phyloP scores from a whole-genome alignment of 805 yeast species.

The Clavispora santaluciae region DNA sequence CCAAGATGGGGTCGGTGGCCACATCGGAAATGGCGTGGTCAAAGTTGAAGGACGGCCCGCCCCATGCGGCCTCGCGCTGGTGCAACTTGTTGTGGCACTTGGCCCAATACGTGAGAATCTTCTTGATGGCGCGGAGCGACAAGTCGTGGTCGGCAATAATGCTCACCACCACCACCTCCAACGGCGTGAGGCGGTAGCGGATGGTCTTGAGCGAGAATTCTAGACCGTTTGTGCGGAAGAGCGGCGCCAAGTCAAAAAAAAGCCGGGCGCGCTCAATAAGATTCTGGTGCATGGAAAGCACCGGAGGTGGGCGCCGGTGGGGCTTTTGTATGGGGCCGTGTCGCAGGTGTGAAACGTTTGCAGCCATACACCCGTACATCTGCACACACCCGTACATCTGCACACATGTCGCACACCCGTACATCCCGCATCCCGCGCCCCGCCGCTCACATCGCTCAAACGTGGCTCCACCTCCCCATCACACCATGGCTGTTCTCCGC shows the following conservation, averaged over 20 bases:
- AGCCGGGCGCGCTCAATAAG: neutral
- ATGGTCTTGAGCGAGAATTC: neutral
- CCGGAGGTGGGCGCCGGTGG: no score
- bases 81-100: neutral
- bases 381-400: no score
- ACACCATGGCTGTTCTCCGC: slow-evolving; percentile 25
- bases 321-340: no score
- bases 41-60: neutral
- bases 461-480: no score
- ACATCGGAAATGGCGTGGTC: neutral
- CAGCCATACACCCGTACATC: no score
- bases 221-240: neutral
- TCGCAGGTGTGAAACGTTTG: neutral
- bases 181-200: neutral
- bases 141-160: neutral
- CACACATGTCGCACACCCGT: no score
- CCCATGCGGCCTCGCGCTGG: neutral
- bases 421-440: no score
- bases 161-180: neutral
- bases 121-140: neutral
- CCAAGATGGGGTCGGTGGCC: neutral
- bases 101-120: neutral
- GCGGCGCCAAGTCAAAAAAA: neutral
- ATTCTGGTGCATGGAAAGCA: neutral
- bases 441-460: no score